Base-by-base conservation (phyloP, 257 asterid genomes). In the Solanum raphanifolium region DNA sequence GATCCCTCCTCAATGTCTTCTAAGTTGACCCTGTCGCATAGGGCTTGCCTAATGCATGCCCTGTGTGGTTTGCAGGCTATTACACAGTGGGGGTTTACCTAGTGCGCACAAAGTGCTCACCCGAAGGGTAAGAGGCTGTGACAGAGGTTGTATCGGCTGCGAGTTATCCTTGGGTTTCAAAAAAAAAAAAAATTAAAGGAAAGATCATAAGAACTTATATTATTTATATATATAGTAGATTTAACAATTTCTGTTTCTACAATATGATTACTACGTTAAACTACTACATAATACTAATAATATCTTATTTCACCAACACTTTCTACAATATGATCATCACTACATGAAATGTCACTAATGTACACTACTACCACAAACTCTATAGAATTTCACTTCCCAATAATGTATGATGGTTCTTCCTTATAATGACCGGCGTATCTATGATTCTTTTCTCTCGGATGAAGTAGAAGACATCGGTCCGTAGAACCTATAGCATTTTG, bases 301-400 rank as follows among this genome's bases (percentile, higher is more conserved):
- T 12, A 39, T n/a, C 58, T 76, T 39, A 76, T 38, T 76, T n/a
- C 7, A 38, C 52, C 41, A 46, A 46, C 68, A 15, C 27, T 46
- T 81, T 81, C 85, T 81, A 13, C 69, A 81, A 58, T 58, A 58
- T 58, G 66, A 58, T 72, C 13, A 73, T 25, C 39, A 43, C 29
- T 81, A 9, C 29, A 46, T 29, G 6, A 81, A 46, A 81, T 10
- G 27, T 16, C 68, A 46, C 41, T 46, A 18, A 81, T 81, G 11
- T 82, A 46, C 69, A 29, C 7, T 35, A 74, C 32, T 35, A 73
- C 48, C 82, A 35, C 82, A 20, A 16, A 81, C 6, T 27, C 38
- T 16, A 82, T 18, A 29, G 29, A 82, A 31, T 82, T 29, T 29
- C 10, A 79, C 25, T 95, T 75, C 95, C 97, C 75, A 95, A 58